phyloP scores from a whole-genome alignment of 2,329 filamentous ascomycete species.

The Colletotrichum echinochloae region DNA sequence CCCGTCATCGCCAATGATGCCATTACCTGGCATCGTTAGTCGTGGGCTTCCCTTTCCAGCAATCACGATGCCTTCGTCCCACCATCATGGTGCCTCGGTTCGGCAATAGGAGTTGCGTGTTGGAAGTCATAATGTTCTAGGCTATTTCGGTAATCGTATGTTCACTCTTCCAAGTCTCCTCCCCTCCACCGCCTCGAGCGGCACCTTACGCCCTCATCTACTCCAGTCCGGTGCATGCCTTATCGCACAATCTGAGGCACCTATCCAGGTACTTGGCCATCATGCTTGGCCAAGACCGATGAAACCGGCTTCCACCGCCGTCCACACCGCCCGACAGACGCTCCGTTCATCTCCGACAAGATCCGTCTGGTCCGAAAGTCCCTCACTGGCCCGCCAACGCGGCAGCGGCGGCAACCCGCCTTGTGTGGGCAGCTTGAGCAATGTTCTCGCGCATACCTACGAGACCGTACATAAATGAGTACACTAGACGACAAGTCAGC shows the following conservation, averaged over 20 bases:
- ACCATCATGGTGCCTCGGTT: constrained; percentile 8
- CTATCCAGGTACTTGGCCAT: constrained; percentile 22
- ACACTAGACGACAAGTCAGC: constrained; percentile 51
- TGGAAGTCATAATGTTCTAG: constrained; percentile 36
- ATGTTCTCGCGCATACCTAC: constrained; percentile 61
- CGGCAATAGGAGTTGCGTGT: constrained; percentile 29
- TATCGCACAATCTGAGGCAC: constrained; percentile 31
- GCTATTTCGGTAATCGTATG: constrained; percentile 37
- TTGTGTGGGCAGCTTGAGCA: constrained; percentile 31
- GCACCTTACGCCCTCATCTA: constrained; percentile 12
- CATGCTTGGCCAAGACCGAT: constrained; percentile 37
- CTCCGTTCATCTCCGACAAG: constrained; percentile 39
- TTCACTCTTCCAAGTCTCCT: constrained; percentile 19
- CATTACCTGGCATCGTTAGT: constrained; percentile 17
- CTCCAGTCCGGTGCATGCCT: constrained; percentile 32
- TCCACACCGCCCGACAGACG: constrained; percentile 37
- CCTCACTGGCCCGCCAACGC: constrained; percentile 37
- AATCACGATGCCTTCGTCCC: constrained; percentile 27
- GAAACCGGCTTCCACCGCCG: constrained; percentile 37
- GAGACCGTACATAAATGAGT: constrained; percentile 62
- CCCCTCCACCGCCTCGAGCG: constrained; percentile 35
- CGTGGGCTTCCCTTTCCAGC: constrained; percentile 9
- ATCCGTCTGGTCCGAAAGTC: constrained; percentile 41
- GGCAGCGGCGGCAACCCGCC: constrained; percentile 37
- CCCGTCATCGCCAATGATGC: constrained; percentile 29